Base-by-base conservation (phyloP, 768 basidiomycete genomes). In the Candolleomyces eurysporus region DNA sequence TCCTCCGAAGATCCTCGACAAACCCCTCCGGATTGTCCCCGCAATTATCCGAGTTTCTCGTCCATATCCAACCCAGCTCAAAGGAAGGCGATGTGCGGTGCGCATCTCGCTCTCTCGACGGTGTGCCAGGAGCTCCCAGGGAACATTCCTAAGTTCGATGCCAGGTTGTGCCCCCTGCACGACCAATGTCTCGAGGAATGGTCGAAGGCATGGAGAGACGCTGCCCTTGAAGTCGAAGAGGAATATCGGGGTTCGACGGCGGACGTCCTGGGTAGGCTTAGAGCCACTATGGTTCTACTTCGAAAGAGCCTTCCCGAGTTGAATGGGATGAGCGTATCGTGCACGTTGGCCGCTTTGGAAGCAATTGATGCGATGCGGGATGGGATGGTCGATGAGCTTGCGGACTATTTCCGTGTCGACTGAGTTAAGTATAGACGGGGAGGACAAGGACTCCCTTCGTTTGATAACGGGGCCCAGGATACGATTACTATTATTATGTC, bases 181-280 rank as follows among this genome's bases (percentile, higher is more conserved):
- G 66, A 73, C 5, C 75, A 79, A 5, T 90, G 87, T 74, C 75
- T 73, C 67, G 64, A 76, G 68, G 68, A 80, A 66, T 76, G 82
- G 85, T 62, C 80, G 74, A 66, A 77, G 64, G 65, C 85, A 74
- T 79, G 87, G 87, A 62, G 78, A 66, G 78, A 72, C 66, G 73
- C 84, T 70, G 64, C 82, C 72, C 63, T 78, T 71, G 79, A 81
- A 69, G 54, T 36, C 9, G 14, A 46, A 17, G 45, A 14, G 10
- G 45, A 46, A 17, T 17, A 21, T 46, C 16, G 9, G 17, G 16
- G 19, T 6, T 46, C 9, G 17, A 22, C 39, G 14, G 84, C 86
- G 51, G 87, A 90, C 64, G 82, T 91, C 19, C 76, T 89, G 9
- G 87, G 85, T 10, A 76, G 82, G 61, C 73, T 91, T 61, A 81